phyloP scores from a whole-genome alignment of 1,139 yeast genomes.

The Kazachstania sp. region DNA sequence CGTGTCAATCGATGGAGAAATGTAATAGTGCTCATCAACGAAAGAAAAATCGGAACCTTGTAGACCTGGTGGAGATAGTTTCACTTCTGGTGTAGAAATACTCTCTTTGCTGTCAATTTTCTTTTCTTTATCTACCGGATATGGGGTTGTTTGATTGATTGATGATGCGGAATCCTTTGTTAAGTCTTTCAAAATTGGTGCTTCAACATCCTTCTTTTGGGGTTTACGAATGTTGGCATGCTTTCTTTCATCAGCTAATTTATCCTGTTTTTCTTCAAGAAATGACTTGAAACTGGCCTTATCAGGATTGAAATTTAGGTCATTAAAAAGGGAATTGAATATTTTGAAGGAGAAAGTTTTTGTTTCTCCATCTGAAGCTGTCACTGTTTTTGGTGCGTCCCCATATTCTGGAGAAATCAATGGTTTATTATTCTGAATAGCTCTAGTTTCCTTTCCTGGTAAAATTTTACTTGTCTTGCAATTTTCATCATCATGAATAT shows the following conservation, averaged over 20 bases:
- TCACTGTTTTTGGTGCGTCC: neutral
- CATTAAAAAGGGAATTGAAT: constrained; percentile 2
- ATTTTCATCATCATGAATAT: neutral
- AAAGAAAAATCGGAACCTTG: constrained; percentile 36
- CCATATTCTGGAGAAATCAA: neutral
- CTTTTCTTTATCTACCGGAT: neutral
- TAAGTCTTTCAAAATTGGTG: neutral
- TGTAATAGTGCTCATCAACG: constrained; percentile 76
- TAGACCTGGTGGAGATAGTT: constrained; percentile 3
- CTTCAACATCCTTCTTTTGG: neutral
- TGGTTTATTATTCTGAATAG: neutral
- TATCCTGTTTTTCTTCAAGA: constrained; percentile 11
- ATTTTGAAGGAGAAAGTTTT: too few species aligned
- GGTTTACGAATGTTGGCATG: neutral
- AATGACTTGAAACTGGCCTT: constrained; percentile 21
- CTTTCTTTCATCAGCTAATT: neutral
- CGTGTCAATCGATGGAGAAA: constrained; percentile 63
- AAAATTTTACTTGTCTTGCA: neutral
- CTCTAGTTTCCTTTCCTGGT: neutral
- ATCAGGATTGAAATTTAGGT: constrained; percentile 27
- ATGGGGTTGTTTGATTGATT: neutral
- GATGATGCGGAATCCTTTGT: neutral
- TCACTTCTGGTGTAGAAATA: neutral
- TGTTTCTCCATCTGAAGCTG: neutral
- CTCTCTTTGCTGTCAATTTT: neutral